Conservation (phyloP, 208 protist genomes). For the Trypanosoma brucei region DNA sequence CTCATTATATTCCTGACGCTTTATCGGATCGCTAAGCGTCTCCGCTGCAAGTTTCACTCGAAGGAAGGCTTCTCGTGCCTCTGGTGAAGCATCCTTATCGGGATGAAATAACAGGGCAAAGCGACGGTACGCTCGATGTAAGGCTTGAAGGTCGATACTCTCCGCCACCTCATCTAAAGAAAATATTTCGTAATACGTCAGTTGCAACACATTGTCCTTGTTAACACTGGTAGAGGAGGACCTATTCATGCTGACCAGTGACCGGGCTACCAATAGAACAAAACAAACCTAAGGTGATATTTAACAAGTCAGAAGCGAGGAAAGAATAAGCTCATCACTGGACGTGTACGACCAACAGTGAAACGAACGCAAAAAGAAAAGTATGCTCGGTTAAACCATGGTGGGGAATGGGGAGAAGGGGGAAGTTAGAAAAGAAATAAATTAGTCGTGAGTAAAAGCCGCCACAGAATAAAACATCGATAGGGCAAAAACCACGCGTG, state of each 20-base stretch:
- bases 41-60: constrained; percentile 53
- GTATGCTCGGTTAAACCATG: too few species aligned
- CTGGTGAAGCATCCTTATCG: constrained; percentile 72
- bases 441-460: too few species aligned
- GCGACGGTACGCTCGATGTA: constrained; percentile 52
- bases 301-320: constrained; percentile 7
- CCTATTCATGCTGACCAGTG: constrained; percentile 1
- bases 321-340: constrained; percentile 13
- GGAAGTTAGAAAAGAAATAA: too few species aligned
- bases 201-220: constrained; percentile 45
- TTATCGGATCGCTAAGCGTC: constrained; percentile 44
- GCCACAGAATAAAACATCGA: too few species aligned
- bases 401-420: too few species aligned
- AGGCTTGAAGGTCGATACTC: constrained; percentile 14
- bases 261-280: too few species aligned
- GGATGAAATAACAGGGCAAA: constrained; percentile 77
- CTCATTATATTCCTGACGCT: constrained; percentile 40
- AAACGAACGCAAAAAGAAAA: too few species aligned
- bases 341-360: background rate
- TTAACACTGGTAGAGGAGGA: constrained; percentile 7
- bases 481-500: too few species aligned
- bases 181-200: constrained; percentile 71
- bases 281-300: constrained; percentile 12
- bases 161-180: constrained; percentile 17
- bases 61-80: constrained; percentile 62